These are phyloP conservation scores for Secale cereale DNA, from an alignment of 176 grass and related monocot genomes.

Conservation along the genomic window DNA sequence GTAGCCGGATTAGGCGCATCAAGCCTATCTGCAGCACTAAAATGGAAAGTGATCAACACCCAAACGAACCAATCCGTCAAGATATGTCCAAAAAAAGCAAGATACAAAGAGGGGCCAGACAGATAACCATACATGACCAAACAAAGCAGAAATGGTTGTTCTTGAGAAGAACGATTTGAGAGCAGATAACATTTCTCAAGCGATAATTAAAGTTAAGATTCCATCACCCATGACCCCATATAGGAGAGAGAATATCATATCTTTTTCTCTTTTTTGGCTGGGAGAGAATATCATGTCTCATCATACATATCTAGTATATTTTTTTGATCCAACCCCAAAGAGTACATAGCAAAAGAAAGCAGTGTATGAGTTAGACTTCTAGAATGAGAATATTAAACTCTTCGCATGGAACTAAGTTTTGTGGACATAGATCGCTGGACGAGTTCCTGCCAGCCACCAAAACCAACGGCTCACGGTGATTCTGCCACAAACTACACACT, in stretches of 20 bases:
- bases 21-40: background rate
- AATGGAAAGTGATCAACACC: background rate
- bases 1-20: background rate
- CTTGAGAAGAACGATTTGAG: background rate
- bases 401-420: slow-evolving; percentile 43
- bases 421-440: slow-evolving; percentile 51
- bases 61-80: background rate
- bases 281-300: background rate
- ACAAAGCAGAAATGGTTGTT: background rate
- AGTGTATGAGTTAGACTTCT: background rate
- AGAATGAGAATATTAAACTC: background rate
- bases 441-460: background rate
- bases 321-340: background rate
- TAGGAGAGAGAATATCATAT: background rate
- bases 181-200: slow-evolving; percentile 21
- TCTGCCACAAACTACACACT: background rate
- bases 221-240: background rate
- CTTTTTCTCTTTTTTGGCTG: background rate
- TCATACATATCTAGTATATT: background rate
- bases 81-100: slow-evolving; percentile 18
- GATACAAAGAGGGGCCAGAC: background rate
- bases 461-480: slow-evolving; percentile 25
- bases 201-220: slow-evolving; percentile 23
- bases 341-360: background rate
- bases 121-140: slow-evolving; percentile 2